Percentiles rank a stretch among this genome's conserved stretches.
Conservation (phyloP, 202 grass and related monocot genomes). For the Setaria viridis region DNA sequence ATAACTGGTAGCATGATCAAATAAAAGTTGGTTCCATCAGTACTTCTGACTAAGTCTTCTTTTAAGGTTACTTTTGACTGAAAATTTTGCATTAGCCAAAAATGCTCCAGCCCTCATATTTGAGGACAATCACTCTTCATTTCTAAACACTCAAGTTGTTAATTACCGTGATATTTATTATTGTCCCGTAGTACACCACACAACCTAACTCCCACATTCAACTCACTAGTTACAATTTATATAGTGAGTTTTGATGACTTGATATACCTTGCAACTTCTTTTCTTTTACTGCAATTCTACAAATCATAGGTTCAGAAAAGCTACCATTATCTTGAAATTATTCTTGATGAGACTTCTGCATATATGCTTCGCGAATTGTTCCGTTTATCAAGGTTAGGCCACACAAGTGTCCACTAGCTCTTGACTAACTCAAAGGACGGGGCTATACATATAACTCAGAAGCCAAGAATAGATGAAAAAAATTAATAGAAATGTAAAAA, state of each 20-base stretch:
- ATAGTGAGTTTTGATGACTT: neutral
- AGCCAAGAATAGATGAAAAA: neutral
- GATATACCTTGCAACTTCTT: neutral
- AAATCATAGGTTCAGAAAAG: neutral
- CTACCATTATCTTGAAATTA: constrained; percentile 21
- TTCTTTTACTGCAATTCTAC: neutral
- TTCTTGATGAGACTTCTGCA: constrained; percentile 37
- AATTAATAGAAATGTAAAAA: neutral
- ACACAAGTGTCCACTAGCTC: constrained; percentile 35
- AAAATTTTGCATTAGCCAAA: too few species aligned
- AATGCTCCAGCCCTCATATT: too few species aligned
- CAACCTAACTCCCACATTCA: too few species aligned
- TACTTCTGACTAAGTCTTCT: too few species aligned
- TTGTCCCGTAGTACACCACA: too few species aligned
- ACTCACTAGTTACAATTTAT: neutral
- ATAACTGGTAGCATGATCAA: too few species aligned
- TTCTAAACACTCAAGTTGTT: too few species aligned
- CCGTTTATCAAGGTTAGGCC: constrained; percentile 31
- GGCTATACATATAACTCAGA: neutral
- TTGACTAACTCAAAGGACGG: constrained; percentile 39
- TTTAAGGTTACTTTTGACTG: too few species aligned
- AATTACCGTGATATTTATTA: too few species aligned
- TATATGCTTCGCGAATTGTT: constrained; percentile 43
- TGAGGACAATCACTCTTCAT: too few species aligned
- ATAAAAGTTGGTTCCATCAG: too few species aligned